Base-by-base conservation (phyloP, 768 basidiomycete genomes). In the Psilocybe cubensis region DNA sequence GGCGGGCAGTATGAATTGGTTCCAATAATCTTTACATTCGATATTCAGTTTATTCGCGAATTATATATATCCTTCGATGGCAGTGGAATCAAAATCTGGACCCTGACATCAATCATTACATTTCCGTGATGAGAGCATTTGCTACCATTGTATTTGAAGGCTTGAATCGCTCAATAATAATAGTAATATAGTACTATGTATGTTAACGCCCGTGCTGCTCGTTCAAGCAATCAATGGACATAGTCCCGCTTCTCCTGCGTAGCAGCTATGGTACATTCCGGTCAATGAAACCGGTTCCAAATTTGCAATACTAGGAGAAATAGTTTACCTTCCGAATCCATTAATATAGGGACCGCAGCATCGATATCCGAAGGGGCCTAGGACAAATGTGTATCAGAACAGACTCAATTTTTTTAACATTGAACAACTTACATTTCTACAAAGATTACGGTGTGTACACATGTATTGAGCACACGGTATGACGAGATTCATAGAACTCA, bases 221-320 rank as follows among this genome's bases (percentile, higher is more conserved):
- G n/a, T 42, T 38, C 24, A 64, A 52, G 57, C 17, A 8, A 57
- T 44, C 35, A 47, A 46, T 18, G 59, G 58, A 11, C 61, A 62
- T 1, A 46, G 23, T 33, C 53, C 61, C 1, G 42, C 50, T 21
- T 65, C 59, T 56, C 58, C 58, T 2, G 52, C 43, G 48, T 35
- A 42, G 33, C 63, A 62, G 17, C 61, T 60, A 20, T 3, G 14
- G 35, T 33, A 38, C n/a, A n/a, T n/a, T n/a, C n/a, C n/a, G n/a
- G n/a, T n/a, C n/a, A n/a, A n/a, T n/a, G n/a, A n/a, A n/a, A n/a
- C n/a, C n/a, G n/a, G n/a, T n/a, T n/a, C n/a, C n/a, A n/a, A n/a
- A n/a, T n/a, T 38, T 5, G 11, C 18, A 10, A 40, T 33, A 23
- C 20, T 6, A 18, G 17, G 27, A 12, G 0, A 14, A 20, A 18